A percentile compares a stretch with the other conserved stretches of the same genome.
Evolutionary conservation across 2,329 filamentous ascomycete genomes (phyloP).

Genomic region (Torrubiella hemipterigena): DNA sequence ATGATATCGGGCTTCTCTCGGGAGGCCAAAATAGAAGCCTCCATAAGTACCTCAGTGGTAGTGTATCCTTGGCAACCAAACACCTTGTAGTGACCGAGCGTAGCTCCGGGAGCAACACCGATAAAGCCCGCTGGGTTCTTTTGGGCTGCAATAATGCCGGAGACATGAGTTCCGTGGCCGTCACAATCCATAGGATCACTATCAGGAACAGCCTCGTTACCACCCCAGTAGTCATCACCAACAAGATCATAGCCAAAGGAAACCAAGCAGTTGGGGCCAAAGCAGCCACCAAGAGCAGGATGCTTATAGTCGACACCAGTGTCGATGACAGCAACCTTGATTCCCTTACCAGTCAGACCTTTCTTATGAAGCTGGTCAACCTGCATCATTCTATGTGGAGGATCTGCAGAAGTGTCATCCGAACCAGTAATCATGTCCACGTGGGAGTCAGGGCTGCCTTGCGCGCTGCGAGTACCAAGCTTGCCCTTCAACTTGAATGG

Average conservation of each 20-base stretch:
- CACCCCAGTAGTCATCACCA: slow-evolving; percentile 21
- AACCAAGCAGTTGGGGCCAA: slow-evolving; percentile 35
- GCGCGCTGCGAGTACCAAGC: no score
- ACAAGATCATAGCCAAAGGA: slow-evolving; percentile 34
- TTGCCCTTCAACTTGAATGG: background rate
- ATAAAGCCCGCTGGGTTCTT: slow-evolving; percentile 22
- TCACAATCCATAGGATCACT: slow-evolving; percentile 26
- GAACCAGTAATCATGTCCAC: no score
- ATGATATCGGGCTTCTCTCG: slow-evolving; percentile 26
- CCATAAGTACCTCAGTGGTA: slow-evolving; percentile 26
- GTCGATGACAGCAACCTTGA: slow-evolving; percentile 34
- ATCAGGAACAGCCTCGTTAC: slow-evolving; percentile 20
- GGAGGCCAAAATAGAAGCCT: slow-evolving; percentile 28
- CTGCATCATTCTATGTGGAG: slow-evolving; percentile 34
- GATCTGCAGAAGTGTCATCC: slow-evolving; percentile 22
- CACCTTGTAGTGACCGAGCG: slow-evolving; percentile 26
- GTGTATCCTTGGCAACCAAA: slow-evolving; percentile 21
- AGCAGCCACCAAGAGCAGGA: slow-evolving; percentile 39
- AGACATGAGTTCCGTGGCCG: slow-evolving; percentile 32
- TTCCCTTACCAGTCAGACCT: slow-evolving; percentile 28
- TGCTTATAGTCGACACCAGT: slow-evolving; percentile 38
- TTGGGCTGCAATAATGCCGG: slow-evolving; percentile 33
- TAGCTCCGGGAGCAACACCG: slow-evolving; percentile 27
- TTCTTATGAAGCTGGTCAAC: slow-evolving; percentile 31
- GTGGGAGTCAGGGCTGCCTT: no score